Evolutionary conservation across 768 basidiomycete species (phyloP), one percentile per base, ranked within the genome.

Genomic region (Rhodotorula graminis): DNA sequence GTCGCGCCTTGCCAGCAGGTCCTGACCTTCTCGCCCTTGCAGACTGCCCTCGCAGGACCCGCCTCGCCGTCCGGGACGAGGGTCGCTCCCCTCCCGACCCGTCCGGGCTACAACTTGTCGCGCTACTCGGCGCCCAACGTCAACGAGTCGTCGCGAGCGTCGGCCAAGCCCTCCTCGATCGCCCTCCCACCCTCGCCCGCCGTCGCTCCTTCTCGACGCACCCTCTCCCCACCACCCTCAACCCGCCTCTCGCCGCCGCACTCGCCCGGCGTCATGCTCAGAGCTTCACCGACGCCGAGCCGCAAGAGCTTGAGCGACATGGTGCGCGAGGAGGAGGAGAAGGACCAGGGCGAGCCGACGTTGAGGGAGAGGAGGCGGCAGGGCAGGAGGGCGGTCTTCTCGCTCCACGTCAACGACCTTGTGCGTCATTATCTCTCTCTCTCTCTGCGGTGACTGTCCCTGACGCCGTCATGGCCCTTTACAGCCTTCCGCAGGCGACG

Each of bases 291-390:
- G 3, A 29, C 49, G 9, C 25, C 52, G 7, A 72, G 61, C 49
- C 50, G 71, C 25, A 72, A 56, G 63, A 72, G 67, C 37, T 16
- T 72, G 56, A 63, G 60, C 46, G 71, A 72, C 33, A 68, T 72
- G 66, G 71, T 72, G 5, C 53, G 58, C 21, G 71, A 72, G 31
- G 71, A 72, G 53, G 66, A 68, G 29, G 71, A 64, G 47, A 16
- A 12, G 31, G 67, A 72, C n/a, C 37, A 70, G 7, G 15, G 19
- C 19, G 56, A 33, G 56, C 56, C 56, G 31, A 33, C 56, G 23
- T 27, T 14, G 8, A 37, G 47, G 10, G n/a, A 3, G 47, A 25
- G 27, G 52, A 27, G 52, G 19, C 25, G 65, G 31, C 14, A 37
- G 16, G 29, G 59, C 25, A 50, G 46, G 11, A 68, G 57, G 64